Evolutionary conservation across 2,329 filamentous ascomycete species (phyloP), one percentile per base, ranked within the genome.

Genomic region (Microcera coccophila): DNA sequence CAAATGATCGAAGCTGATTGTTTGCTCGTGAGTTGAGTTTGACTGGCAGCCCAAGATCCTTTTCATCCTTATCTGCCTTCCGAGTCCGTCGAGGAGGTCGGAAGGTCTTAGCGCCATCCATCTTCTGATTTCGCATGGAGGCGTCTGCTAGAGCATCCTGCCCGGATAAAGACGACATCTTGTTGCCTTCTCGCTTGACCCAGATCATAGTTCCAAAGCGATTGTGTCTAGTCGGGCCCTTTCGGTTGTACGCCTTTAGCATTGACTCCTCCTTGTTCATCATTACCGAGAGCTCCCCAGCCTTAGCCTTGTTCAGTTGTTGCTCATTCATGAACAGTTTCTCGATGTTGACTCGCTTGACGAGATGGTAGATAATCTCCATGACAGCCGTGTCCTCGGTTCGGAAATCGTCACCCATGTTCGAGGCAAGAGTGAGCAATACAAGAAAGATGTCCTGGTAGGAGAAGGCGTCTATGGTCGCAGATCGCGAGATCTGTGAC

Each of bases 151-250:
- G 77, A 4, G 87, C 87, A 55, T 90, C 85, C 61, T 97, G 91
- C 1, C 93, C 93, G 0, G 90, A 90, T 2, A 98, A 78, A 0
- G 90, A 90, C 0, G 87, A 85, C 56, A 93, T 79, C 58, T 90
- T 90, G 38, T 85, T 82, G 54, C 90, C 85, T 37, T 90, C 86
- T 42, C 90, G 76, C 68, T 95, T 89, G 28, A 98, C 81, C 90
- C 91, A 97, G 24, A 96, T 82, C 87, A 97, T 97, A 10, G 90
- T 95, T 3, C 93, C 93, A 59, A 97, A 98, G 24, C 93, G 81
- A 55, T 90, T 95, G 65, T 98, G 93, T 36, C 93, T 76, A 3
- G 89, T 90, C 0, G 90, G 87, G 3, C 86, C 87, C 59, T 83
- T 83, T 54, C 82, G 84, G 41, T 85, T 84, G 56, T 90, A 85